phyloP scores from a whole-genome alignment of 371 early-diverging fungal genomes.

The Rhizopus delemar region DNA sequence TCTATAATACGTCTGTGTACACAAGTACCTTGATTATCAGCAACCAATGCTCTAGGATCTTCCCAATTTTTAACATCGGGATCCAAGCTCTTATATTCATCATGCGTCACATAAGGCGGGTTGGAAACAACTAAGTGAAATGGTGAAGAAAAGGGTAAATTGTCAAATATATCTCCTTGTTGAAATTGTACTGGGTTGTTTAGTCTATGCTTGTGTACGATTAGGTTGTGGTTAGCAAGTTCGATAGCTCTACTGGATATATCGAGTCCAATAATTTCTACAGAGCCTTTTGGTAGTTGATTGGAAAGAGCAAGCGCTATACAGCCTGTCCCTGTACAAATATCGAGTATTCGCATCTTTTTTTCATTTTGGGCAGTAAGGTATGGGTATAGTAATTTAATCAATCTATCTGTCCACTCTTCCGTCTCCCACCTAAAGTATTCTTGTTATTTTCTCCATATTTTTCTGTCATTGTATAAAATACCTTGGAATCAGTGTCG shows the following conservation, averaged over 20 bases:
- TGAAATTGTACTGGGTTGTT: constrained; percentile 36
- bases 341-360: constrained; percentile 73
- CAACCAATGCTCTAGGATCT: constrained; percentile 77
- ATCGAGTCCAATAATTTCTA: constrained; percentile 45
- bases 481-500: constrained; percentile 84
- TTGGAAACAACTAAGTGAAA: constrained; percentile 80
- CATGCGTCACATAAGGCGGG: constrained; percentile 86
- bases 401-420: constrained; percentile 77
- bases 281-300: constrained; percentile 45
- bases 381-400: constrained; percentile 37
- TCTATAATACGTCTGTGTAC: constrained; percentile 66
- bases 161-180: constrained; percentile 50
- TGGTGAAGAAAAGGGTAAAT: not conserved
- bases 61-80: constrained; percentile 85
- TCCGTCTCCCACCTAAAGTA: constrained; percentile 85
- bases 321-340: constrained; percentile 90
- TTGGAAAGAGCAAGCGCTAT: constrained; percentile 77
- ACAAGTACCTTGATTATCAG: constrained; percentile 66
- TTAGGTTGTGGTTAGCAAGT: constrained; percentile 53
- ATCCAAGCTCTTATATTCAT: constrained; percentile 68
- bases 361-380: not conserved
- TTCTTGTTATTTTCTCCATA: not conserved
- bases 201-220: constrained; percentile 7
- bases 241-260: constrained; percentile 46
- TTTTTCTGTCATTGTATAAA: not conserved